These are phyloP conservation scores for Diaporthe helianthi DNA, from an alignment of 2,329 filamentous ascomycete species.

Conservation along the genomic window DNA sequence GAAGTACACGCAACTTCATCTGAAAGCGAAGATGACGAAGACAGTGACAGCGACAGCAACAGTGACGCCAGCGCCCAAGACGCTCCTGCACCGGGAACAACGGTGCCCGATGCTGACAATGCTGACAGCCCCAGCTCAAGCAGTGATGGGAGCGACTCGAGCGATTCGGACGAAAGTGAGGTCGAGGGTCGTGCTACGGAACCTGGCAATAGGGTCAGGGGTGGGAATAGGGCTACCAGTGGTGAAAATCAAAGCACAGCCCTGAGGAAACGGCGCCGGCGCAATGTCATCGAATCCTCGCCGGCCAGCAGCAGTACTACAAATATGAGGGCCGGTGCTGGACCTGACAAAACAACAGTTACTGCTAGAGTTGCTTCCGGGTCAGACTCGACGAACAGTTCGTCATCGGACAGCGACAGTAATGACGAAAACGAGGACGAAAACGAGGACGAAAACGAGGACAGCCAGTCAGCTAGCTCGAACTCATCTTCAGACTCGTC, in stretches of 20 bases:
- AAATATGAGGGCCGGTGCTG: not conserved
- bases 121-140: slow-evolving; percentile 25
- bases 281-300: slow-evolving; percentile 8
- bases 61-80: slow-evolving; percentile 42
- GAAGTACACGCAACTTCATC: not conserved
- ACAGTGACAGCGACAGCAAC: slow-evolving; percentile 34
- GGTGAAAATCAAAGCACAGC: not conserved
- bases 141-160: not conserved
- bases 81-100: not conserved
- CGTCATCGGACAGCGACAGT: slow-evolving; percentile 26
- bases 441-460: not conserved
- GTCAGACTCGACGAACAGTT: slow-evolving; percentile 32
- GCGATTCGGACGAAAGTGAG: not conserved
- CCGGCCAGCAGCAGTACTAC: not conserved
- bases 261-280: not conserved
- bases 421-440: slow-evolving; percentile 17
- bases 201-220: not conserved
- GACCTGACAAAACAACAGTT: slow-evolving; percentile 15
- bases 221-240: slow-evolving; percentile 1
- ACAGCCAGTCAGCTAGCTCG: slow-evolving; percentile 30
- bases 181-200: not conserved
- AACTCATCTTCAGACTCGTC: slow-evolving; percentile 37
- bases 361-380: slow-evolving; percentile 32
- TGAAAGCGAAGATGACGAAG: slow-evolving; percentile 34
- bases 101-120: slow-evolving; percentile 19